Evolutionary conservation across 148 eudicot species (phyloP), one percentile per base, ranked within the genome.

Genomic region (Diospyros kaki): DNA sequence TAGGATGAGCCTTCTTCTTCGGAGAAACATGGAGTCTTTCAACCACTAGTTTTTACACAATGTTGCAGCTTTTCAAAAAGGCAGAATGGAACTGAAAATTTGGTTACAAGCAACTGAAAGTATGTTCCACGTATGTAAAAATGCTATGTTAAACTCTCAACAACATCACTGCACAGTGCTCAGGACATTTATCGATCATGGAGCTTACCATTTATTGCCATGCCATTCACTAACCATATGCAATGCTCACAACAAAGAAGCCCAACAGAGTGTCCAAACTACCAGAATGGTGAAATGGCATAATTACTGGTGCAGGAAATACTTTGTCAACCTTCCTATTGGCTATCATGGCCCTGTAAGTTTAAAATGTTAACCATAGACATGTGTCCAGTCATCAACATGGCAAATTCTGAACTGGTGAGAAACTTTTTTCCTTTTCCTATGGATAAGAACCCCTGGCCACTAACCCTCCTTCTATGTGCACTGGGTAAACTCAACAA

Each of bases 311-410:
- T 4, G 52, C 28, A 8, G 62, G 43, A 48, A 39, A 38, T 9
- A 53, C 40, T 8, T 0, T 11, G 18, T 61, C 38, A 65, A 40
- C 51, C 9, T 9, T 71, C 1, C 48, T 39, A 18, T 44, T 39
- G 8, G 48, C 13, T 38, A 54, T 55, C 44, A 10, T 41, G 73
- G 14, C 15, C 38, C 40, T 55, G 40, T 41, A 3, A 15, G 40
- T 28, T 28, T 38, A 66, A 4, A 8, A 15, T 65, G 68, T 28
- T 65, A 65, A 65, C 45, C 44, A 11, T 9, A 13, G 68, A 1
- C 15, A 6, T 42, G 52, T 48, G 69, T 44, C 69, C 15, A 15
- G 40, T 86, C 87, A 56, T 87, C 96, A 18, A 95, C 93, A 14
- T 93, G 95, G 52, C 8, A 48, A 48, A 48, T 4, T 48, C 52